Evolutionary conservation across 371 early-diverging fungal genomes (phyloP), one percentile per base, ranked within the genome.

Genomic region (Syncephalastrum sp.): DNA sequence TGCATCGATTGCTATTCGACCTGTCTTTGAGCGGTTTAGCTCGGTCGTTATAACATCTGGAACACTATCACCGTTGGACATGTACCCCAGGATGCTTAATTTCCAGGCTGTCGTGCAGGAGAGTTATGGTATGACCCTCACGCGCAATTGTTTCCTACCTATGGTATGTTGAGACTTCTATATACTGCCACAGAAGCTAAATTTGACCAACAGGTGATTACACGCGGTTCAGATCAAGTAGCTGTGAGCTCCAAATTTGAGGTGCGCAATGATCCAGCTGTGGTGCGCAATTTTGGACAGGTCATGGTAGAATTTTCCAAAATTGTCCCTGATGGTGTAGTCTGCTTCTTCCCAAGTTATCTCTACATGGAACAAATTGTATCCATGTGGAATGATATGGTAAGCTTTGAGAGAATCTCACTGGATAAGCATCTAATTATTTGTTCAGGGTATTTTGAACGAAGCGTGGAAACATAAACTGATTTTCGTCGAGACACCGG

Each of bases 301-400:
- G 91, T 99, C 53, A 81, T 99, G 63, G 86, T 98, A 19, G 99
- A 99, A 67, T 91, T 93, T 76, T 84, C 95, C 41, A 91, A 93
- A 61, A 83, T 91, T 44, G 96, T 97, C 0, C 99, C 99, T 1
- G 99, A 99, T 68, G 99, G 99, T 15, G 79, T 99, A 10, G 99
- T 99, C 0, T 93, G 94, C 52, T 99, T 99, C 79, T 99, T 99
- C 75, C 99, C 99, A 0, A 94, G 94, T 50, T 99, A 99, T 79
- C 74, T 97, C 17, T 99, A 99, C 72, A 95, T 99, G 98, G 99
- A 99, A 72, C 92, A 93, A 6, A 99, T 99, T 64, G 97, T 99
- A 0, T 87, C 98, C 14, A 91, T 94, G 75, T 99, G 99, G 99
- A 92, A 95, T 62, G 97, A 97, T 53, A 91, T 97, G 85, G 82